These are phyloP conservation scores for Talaromyces borbonicus DNA, from an alignment of 495 filamentous ascomycete genomes.

Conservation along the genomic window DNA sequence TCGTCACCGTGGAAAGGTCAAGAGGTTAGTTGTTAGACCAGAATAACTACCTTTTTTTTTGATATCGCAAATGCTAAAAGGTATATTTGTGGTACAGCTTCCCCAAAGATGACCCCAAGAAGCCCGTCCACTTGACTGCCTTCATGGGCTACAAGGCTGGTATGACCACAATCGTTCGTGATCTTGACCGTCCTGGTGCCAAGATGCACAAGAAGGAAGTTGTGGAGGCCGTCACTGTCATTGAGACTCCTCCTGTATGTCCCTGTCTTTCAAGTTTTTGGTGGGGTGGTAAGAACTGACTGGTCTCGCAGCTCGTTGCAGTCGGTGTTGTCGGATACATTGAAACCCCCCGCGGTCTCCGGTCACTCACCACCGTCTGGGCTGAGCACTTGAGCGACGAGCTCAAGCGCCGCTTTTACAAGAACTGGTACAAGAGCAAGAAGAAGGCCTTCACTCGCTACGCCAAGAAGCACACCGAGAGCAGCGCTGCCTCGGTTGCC, in stretches of 20 bases:
- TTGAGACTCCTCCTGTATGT: conserved; percentile 99
- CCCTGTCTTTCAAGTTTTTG: conserved; percentile 3
- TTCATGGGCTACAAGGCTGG: conserved; percentile 99
- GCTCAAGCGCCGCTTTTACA: conserved; percentile 99
- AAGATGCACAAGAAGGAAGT: conserved; percentile 99
- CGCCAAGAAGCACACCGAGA: conserved; percentile 98
- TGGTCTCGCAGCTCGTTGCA: conserved; percentile 74
- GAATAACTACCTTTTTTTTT: too few relatives aligned
- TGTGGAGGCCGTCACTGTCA: conserved; percentile 96
- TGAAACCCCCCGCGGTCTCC: conserved; percentile 98
- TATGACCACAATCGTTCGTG: conserved; percentile 99
- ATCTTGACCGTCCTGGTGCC: conserved; percentile 97
- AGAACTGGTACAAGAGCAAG: conserved; percentile 99
- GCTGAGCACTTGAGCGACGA: conserved; percentile 98
- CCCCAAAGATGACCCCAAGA: conserved; percentile 99
- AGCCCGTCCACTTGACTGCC: conserved; percentile 97
- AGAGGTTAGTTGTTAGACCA: conserved; percentile 57
- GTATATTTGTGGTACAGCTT: conserved; percentile 56
- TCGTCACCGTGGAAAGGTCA: conserved; percentile 95
- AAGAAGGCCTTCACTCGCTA: conserved; percentile 99
- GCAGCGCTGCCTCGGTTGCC: conserved; percentile 75
- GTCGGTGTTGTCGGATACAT: conserved; percentile 99
- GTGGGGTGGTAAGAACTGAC: conserved; percentile 24
- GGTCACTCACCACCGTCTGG: conserved; percentile 99
- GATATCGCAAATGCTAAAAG: too few relatives aligned